Base-by-base conservation (phyloP, 768 basidiomycete species). In the Kwoniella dendrophila region DNA sequence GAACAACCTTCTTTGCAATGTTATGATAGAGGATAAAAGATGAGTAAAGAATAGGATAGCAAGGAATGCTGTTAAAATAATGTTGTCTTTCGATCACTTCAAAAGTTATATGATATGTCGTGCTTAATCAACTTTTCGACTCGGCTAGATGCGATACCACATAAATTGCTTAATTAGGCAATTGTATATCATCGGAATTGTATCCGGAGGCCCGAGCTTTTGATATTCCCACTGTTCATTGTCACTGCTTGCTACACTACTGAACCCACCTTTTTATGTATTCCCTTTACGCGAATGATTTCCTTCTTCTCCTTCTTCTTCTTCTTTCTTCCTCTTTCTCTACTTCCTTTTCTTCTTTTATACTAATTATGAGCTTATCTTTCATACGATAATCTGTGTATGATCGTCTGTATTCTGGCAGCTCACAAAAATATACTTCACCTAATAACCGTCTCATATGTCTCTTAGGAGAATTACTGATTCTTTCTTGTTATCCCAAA, bases 161-260 rank as follows among this genome's bases (percentile, higher is more conserved):
- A 20, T 1, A 18, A 51, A 33, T 22, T 51, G 24, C 49, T 22
- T 33, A 34, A 26, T 51, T 18, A 22, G 49, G 49, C 34, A 51
- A 51, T 49, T 49, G 10, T 8, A n/a, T 5, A 20, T 20, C 18
- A 18, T 24, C 26, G 26, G 32, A 26, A 32, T 30, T 32, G 49
- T n/a, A 44, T 44, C 16, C 3, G 11, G 12, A 14, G 55, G 55
- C 47, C 55, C 55, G 55, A 47, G 55, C 55, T 41, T 45, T 18
- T 6, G 12, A 6, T 20, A 8, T n/a, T 44, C 8, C 36, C n/a
- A 18, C 2, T 14, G n/a, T 22, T 44, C 8, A 49, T 27, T n/a
- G n/a, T n/a, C n/a, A n/a, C n/a, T n/a, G n/a, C n/a, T n/a, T n/a
- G n/a, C n/a, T n/a, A n/a, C n/a, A n/a, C n/a, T n/a, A n/a, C n/a